phyloP scores from a whole-genome alignment of 176 grass and related monocot genomes.

The Rhynchospora breviuscula region DNA sequence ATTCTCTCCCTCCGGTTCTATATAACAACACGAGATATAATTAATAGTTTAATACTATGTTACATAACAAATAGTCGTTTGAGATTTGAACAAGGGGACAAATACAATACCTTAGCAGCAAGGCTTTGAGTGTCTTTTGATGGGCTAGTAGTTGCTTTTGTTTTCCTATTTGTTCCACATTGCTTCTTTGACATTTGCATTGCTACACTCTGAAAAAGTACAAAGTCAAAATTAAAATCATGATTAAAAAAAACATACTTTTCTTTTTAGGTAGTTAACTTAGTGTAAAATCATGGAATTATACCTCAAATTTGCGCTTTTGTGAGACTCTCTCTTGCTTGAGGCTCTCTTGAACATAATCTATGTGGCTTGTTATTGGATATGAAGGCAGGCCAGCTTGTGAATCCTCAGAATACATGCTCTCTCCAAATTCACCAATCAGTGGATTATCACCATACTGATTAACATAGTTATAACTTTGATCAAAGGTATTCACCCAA shows the following conservation, averaged over 20 bases:
- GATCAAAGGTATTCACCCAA: slow-evolving; percentile 48
- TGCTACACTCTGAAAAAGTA: slow-evolving; percentile 24
- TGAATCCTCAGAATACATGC: slow-evolving; percentile 20
- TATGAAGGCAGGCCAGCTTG: slow-evolving; percentile 19
- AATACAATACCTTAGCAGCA: slow-evolving; percentile 53
- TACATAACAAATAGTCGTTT: background rate
- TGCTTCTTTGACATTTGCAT: slow-evolving; percentile 44
- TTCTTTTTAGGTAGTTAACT: background rate
- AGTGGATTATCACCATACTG: background rate
- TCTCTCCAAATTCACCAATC: background rate
- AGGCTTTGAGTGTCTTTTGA: slow-evolving; percentile 58
- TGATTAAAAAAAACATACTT: background rate
- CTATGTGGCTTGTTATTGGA: slow-evolving; percentile 24
- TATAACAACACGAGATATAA: background rate
- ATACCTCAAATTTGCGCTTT: slow-evolving; percentile 39
- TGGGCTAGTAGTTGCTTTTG: slow-evolving; percentile 30
- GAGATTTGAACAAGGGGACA: background rate
- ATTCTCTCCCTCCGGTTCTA: slow-evolving; percentile 80
- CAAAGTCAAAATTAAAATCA: background rate
- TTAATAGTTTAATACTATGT: background rate
- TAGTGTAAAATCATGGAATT: background rate
- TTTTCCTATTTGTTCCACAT: slow-evolving; percentile 44
- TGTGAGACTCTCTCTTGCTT: slow-evolving; percentile 20
- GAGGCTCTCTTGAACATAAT: slow-evolving; percentile 12
- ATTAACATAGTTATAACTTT: slow-evolving; percentile 18